These are phyloP conservation scores for Chloranthus sessilifolius DNA, from an alignment of 164 flowering plant genomes.

Conservation along the genomic window DNA sequence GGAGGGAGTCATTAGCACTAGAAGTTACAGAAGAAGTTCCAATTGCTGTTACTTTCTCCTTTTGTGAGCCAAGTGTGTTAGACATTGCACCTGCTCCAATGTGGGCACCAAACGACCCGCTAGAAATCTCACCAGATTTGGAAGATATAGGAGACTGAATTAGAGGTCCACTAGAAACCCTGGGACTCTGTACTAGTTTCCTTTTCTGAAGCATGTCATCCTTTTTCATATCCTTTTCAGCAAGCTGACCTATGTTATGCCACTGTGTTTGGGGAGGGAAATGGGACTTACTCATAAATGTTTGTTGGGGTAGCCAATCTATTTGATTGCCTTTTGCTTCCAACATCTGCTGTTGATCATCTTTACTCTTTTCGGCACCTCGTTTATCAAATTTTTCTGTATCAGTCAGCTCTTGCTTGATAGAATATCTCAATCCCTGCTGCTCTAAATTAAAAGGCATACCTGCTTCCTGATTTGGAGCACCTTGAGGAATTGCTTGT, in stretches of 20 bases:
- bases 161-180: constrained; percentile 57
- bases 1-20: constrained; percentile 73
- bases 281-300: constrained; percentile 52
- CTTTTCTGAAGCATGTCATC: constrained; percentile 73
- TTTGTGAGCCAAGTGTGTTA: constrained; percentile 44
- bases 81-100: constrained; percentile 43
- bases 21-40: constrained; percentile 65
- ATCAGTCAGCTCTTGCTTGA: constrained; percentile 71
- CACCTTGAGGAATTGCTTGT: constrained; percentile 41
- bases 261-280: constrained; percentile 50
- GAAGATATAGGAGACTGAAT: constrained; percentile 84
- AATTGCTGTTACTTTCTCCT: constrained; percentile 56
- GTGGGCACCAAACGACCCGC: constrained; percentile 69
- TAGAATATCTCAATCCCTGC: constrained; percentile 38
- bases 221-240: constrained; percentile 62
- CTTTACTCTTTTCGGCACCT: constrained; percentile 35
- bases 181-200: constrained; percentile 77
- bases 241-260: constrained; percentile 55
- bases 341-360: constrained; percentile 26
- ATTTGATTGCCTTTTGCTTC: constrained; percentile 41
- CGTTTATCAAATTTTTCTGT: constrained; percentile 45
- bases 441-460: constrained; percentile 42
- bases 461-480: constrained; percentile 48
- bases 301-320: constrained; percentile 50
- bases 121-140: constrained; percentile 85